Conservation (phyloP, 768 basidiomycete genomes). For the Lentinus tigrinus region DNA sequence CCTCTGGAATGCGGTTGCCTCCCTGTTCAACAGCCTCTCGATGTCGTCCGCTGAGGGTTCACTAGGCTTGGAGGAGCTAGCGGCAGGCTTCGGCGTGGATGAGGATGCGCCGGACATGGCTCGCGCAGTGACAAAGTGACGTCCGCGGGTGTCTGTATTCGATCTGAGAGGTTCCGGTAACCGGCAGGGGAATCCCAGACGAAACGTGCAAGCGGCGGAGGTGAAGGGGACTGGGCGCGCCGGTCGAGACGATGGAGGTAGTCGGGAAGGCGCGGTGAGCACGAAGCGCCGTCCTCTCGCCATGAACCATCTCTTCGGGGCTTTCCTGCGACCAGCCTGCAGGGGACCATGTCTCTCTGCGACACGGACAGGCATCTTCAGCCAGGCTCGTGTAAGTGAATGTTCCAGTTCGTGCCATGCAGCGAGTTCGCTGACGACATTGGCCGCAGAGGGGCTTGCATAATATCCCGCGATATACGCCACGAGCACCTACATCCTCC, state of each 20-base stretch:
- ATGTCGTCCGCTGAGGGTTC: conserved; percentile 50
- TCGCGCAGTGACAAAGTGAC: background rate
- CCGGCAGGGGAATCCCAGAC: background rate
- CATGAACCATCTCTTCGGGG: conserved; percentile 27
- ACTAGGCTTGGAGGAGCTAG: conserved; percentile 14
- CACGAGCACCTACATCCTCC: background rate
- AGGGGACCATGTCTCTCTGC: background rate
- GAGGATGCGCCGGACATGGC: conserved; percentile 24
- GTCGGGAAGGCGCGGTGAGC: conserved; percentile 12
- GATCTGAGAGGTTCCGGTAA: background rate
- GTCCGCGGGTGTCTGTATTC: background rate
- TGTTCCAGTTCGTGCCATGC: too few species aligned
- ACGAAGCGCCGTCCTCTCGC: conserved; percentile 16
- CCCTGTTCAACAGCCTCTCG: conserved; percentile 77
- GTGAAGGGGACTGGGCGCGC: background rate
- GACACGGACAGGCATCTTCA: background rate
- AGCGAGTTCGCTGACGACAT: background rate
- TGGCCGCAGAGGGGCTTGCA: conserved; percentile 3
- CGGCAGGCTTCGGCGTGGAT: conserved; percentile 12
- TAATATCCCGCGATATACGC: background rate
- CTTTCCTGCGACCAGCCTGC: conserved; percentile 17
- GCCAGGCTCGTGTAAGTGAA: conserved; percentile 1
- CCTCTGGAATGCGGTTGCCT: conserved; percentile 82
- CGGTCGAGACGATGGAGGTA: background rate
- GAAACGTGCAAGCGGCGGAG: background rate